Percentiles rank a stretch among this genome's conserved stretches.
phyloP scores from a whole-genome alignment of 1,139 yeast genomes.

The Trichomonascaceae sp. region DNA sequence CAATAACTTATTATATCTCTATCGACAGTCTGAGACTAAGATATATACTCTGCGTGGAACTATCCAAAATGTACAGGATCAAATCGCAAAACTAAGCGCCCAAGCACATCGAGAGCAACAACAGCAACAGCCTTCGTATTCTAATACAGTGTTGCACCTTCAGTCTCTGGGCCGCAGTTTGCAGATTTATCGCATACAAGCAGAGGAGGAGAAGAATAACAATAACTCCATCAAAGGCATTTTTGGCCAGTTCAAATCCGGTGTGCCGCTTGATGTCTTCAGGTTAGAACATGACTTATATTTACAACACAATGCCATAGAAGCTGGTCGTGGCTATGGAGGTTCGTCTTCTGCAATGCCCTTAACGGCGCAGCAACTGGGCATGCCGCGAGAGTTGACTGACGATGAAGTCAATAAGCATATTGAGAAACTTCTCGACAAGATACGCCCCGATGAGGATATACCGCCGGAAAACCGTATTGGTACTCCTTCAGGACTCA shows the following conservation, averaged over 20 bases:
- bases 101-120: not conserved
- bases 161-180: not conserved
- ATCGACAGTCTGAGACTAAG: constrained; percentile 4
- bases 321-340: not conserved
- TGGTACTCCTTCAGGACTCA: constrained; percentile 63
- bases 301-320: not conserved
- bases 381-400: not conserved
- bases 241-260: not conserved
- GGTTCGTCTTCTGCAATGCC: not conserved
- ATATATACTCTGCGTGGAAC: constrained; percentile 3
- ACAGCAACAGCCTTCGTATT: not conserved
- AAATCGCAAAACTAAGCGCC: not conserved
- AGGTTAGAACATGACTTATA: not conserved
- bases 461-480: constrained; percentile 43
- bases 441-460: constrained; percentile 58
- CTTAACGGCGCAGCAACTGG: not conserved
- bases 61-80: not conserved
- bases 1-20: not conserved
- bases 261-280: not conserved
- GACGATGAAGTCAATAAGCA: constrained; percentile 5
- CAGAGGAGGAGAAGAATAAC: constrained; percentile 2
- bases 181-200: constrained; percentile 3
- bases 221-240: not conserved
- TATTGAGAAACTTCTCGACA: constrained; percentile 49
- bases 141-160: not conserved